Base-by-base conservation (phyloP, 2,329 filamentous ascomycete genomes). In the Dryadomyces quercus-mongolicae region DNA sequence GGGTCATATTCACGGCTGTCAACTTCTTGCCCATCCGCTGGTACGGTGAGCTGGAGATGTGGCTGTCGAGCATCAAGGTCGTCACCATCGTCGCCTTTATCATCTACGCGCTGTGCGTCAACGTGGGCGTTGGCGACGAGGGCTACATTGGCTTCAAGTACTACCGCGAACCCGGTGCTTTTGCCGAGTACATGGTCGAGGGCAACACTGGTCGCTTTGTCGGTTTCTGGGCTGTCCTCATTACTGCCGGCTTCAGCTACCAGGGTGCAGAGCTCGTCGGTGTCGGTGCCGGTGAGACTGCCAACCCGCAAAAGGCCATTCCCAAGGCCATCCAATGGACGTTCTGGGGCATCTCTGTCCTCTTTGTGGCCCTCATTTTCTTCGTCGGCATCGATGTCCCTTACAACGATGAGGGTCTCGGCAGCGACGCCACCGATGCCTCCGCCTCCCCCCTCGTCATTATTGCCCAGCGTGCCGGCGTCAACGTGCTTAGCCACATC, bases 1-100 rank as follows among this genome's bases (percentile, higher is more conserved):
- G 84, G 78, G 74, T 81, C 34, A 65, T 85, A 36, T 85, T 91
- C 63, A 85, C 82, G 0, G 71, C 73, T 0, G 64, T 84, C 62
- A 90, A 91, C 67, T 81, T 87, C 64, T 66, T 90, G 43, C 85
- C 85, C 2, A 81, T 90, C 48, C 76, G 77, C 51, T 80, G 81
- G 59, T 91, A 87, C 60, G 87, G 86, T 42, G 85, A 91, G 64
- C 72, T 88, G 31, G 87, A 93, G 66, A 88, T 90, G 69, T 90
- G 83, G 78, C 82, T 91, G 61, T 82, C 85, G 7, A 80, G 74
- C 55, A 81, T 92, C 73, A 91, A 91, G 68, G 84, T 91, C 54
- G 61, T 89, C 50, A 87, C 85, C 34, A 80, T 91, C 38, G 53
- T 86, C 40, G 85, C 85, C 42, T 88, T 90, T 70, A 78, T 88